Conservation (phyloP, 768 basidiomycete genomes). For the Infundibulicybe gibba region DNA sequence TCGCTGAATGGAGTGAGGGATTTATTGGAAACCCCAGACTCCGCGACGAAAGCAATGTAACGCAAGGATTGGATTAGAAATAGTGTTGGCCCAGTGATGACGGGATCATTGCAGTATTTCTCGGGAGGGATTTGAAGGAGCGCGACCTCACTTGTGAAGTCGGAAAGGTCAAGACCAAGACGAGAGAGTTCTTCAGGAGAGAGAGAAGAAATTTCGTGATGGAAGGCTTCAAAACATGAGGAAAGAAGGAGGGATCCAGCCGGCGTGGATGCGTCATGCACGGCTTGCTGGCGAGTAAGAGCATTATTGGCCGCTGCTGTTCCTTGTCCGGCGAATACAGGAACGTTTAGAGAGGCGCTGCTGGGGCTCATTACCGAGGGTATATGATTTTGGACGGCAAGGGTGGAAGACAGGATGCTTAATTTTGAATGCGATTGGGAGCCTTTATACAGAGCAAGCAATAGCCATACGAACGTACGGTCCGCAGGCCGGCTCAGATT, state of each 20-base stretch:
- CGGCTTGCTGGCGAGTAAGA: conserved; percentile 31
- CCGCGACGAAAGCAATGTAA: conserved; percentile 39
- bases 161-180: conserved; percentile 33
- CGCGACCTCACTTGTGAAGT: conserved; percentile 37
- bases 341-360: conserved; percentile 25
- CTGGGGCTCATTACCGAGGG: too few relatives aligned
- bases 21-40: conserved; percentile 7
- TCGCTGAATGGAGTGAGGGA: conserved; percentile 22
- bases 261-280: conserved; percentile 37
- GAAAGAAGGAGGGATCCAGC: conserved; percentile 41
- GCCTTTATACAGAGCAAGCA: too few relatives aligned
- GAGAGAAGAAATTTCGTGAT: conserved; percentile 44
- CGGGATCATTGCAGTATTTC: conserved; percentile 39
- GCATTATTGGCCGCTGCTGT: conserved; percentile 26
- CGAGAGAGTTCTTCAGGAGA: conserved; percentile 28
- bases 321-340: conserved; percentile 59
- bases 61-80: conserved; percentile 50
- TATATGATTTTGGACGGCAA: too few relatives aligned
- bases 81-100: conserved; percentile 44
- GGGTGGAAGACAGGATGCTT: background rate
- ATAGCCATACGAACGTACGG: too few relatives aligned
- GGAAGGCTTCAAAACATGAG: conserved; percentile 49
- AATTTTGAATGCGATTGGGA: background rate
- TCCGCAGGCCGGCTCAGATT: too few relatives aligned
- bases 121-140: conserved; percentile 33